A percentile compares a stretch with the other conserved stretches of the same genome.
Evolutionary conservation across 2,329 filamentous ascomycete species (phyloP).

Genomic region (Colletotrichum sp.): DNA sequence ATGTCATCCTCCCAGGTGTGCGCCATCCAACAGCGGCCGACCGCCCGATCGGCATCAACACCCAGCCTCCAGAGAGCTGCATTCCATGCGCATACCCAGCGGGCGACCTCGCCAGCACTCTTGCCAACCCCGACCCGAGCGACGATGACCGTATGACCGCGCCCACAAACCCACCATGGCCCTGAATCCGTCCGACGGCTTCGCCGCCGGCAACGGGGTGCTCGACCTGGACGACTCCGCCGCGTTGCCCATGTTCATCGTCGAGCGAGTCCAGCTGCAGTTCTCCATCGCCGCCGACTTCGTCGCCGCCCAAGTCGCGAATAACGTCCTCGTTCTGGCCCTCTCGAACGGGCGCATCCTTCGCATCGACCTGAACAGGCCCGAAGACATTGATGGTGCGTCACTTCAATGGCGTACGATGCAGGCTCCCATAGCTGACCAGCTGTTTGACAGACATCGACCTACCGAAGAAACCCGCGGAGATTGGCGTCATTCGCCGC

Average conservation of each 20-base stretch:
- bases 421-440: conserved; percentile 5
- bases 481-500: conserved; percentile 89
- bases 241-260: conserved; percentile 88
- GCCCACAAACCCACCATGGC: conserved; percentile 56
- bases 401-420: not conserved
- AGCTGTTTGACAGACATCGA: conserved; percentile 83
- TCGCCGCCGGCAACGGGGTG: conserved; percentile 67
- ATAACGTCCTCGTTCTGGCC: conserved; percentile 93
- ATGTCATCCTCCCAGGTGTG: conserved; percentile 17
- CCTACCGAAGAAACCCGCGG: conserved; percentile 88
- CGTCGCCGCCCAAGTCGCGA: conserved; percentile 93
- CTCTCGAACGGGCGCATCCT: conserved; percentile 91
- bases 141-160: conserved; percentile 15
- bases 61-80: conserved; percentile 9
- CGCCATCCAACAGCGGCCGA: conserved; percentile 3
- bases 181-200: conserved; percentile 74
- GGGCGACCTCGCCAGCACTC: not conserved
- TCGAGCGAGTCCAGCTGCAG: conserved; percentile 89
- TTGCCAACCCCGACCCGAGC: not conserved
- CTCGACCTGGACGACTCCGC: conserved; percentile 63
- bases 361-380: conserved; percentile 90
- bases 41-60: not conserved
- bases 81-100: conserved; percentile 6
- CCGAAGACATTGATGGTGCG: conserved; percentile 91
- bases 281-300: conserved; percentile 96